Base-by-base conservation (phyloP, 768 basidiomycete genomes). In the Lactarius vividus region DNA sequence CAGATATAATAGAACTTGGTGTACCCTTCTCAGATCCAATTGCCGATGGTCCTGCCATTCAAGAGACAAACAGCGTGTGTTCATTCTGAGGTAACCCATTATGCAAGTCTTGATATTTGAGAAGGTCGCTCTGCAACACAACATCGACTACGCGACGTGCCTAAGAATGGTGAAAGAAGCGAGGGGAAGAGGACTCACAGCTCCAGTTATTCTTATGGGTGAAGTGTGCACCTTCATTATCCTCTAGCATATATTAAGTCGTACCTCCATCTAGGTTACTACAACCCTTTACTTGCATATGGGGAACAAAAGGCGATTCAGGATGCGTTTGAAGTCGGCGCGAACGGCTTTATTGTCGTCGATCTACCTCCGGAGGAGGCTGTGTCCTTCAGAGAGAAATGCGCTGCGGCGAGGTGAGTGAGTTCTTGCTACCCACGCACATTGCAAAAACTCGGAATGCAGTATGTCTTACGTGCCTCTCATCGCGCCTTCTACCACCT, bases 311-410 rank as follows among this genome's bases (percentile, higher is more conserved):
- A 87, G 75, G 91, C 96, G 5, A 94, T 98, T 29, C 85, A 88
- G 61, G 96, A 97, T 74, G 96, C 95, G 2, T 82, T 79, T 55
- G 87, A 88, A 64, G 94, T 94, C 20, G 96, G 96, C 18, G 97
- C 94, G 0, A 98, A 96, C 75, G 97, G 97, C 1, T 99, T 95
- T 74, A 96, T 98, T 71, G 87, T 99, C 79, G 96, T 98, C 29
- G 97, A 99, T 75, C 86, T 98, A 33, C 97, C 97, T 39, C 97
- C 97, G 16, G 96, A 98, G 77, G 97, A 99, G 76, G 96, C 97
- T 35, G 79, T 96, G 68, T 78, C 83, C 29, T 98, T 99, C 82
- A 85, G 96, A 44, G 84, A 89, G 71, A 93, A 96, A 74, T 98
- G 97, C 76, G 82, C 84, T 20, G 85, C 82, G 66, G 82, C 87